Percentiles rank a stretch among this genome's conserved stretches.
These are phyloP conservation scores for Jatropha curcas DNA, from an alignment of 345 rosid genomes.

Conservation along the genomic window DNA sequence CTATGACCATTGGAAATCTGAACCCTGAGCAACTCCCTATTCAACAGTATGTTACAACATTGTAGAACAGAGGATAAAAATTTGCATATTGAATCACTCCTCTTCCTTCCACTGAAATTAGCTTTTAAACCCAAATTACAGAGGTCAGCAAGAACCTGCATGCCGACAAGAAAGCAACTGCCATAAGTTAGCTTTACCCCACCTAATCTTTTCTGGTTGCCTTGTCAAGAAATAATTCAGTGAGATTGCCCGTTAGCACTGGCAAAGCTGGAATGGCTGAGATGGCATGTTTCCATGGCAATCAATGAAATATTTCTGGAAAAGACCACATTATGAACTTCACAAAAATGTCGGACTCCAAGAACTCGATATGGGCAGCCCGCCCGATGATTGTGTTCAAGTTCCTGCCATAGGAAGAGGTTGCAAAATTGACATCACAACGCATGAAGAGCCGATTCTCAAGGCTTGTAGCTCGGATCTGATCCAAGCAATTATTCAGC, in stretches of 20 bases:
- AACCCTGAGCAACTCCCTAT: background rate
- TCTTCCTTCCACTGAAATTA: background rate
- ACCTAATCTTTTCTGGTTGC: background rate
- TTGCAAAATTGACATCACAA: conserved; percentile 78
- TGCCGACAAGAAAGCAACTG: background rate
- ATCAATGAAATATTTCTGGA: conserved; percentile 60
- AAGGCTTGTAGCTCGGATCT: conserved; percentile 60
- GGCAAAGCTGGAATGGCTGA: background rate
- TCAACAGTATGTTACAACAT: background rate
- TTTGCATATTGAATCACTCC: background rate
- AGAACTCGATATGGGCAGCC: conserved; percentile 91
- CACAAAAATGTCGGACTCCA: conserved; percentile 77
- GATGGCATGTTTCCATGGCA: background rate
- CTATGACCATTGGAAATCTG: too few species aligned
- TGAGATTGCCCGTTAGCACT: background rate
- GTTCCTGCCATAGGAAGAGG: conserved; percentile 69
- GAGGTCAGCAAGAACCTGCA: background rate
- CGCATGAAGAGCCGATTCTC: conserved; percentile 75
- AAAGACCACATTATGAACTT: conserved; percentile 94
- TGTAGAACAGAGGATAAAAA: background rate
- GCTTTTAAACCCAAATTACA: background rate
- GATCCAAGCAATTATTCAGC: conserved; percentile 83
- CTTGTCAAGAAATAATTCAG: background rate
- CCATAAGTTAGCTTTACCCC: background rate
- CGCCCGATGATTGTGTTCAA: conserved; percentile 81